Percentiles rank a stretch among this genome's conserved stretches.
phyloP scores from a whole-genome alignment of 176 grass and related monocot genomes.

The Oryza coarctata region DNA sequence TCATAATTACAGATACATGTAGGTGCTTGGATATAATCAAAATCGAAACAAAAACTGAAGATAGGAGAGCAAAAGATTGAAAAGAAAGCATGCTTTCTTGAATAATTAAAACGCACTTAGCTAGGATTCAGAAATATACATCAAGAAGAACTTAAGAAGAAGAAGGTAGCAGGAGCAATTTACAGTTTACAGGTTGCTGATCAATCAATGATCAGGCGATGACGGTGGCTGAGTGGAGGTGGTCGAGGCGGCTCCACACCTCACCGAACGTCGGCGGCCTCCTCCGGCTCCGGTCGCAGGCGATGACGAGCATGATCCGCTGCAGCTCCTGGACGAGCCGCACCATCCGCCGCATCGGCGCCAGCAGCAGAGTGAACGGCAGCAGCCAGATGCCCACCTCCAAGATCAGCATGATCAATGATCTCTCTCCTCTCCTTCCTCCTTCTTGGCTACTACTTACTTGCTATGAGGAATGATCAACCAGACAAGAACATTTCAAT shows the following conservation, averaged over 20 bases:
- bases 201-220: slow-evolving; percentile 27
- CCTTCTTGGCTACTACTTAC: not conserved
- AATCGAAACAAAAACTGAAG: not conserved
- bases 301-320: slow-evolving; percentile 45
- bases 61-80: not conserved
- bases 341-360: slow-evolving; percentile 59
- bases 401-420: slow-evolving; percentile 51
- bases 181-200: not conserved
- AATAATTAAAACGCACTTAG: not conserved
- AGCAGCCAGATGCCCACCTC: slow-evolving; percentile 72
- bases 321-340: slow-evolving; percentile 56
- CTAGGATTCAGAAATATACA: slow-evolving; percentile 1
- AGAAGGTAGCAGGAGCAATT: not conserved
- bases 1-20: not conserved
- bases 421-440: not conserved
- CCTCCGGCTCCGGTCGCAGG: not conserved
- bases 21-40: not conserved
- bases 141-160: not conserved
- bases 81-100: not conserved
- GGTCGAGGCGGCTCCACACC: slow-evolving; percentile 54
- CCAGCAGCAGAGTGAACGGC: slow-evolving; percentile 68
- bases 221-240: slow-evolving; percentile 59
- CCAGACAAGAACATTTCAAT: not conserved
- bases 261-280: not conserved
- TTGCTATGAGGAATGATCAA: too few relatives aligned